Conservation (phyloP, 1,139 yeast genomes). For the Petasospora fabianii region DNA sequence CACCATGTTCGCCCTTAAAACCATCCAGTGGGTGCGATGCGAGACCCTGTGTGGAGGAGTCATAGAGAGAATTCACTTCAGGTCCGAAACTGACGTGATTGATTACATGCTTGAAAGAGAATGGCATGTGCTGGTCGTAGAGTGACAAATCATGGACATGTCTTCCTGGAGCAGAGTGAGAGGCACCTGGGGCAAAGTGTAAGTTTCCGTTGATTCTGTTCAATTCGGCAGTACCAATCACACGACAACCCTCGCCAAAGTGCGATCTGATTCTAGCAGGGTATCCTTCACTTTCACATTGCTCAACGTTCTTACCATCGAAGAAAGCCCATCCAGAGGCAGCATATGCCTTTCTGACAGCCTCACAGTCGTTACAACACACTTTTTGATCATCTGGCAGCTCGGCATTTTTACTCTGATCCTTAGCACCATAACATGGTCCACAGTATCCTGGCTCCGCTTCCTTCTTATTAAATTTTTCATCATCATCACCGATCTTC, state of each 20-base stretch:
- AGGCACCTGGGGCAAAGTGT: conserved; percentile 91
- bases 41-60: conserved; percentile 22
- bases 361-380: conserved; percentile 86
- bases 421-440: conserved; percentile 82
- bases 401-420: conserved; percentile 53
- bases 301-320: conserved; percentile 82
- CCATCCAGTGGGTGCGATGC: conserved; percentile 76
- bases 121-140: conserved; percentile 54
- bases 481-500: conserved; percentile 29
- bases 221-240: conserved; percentile 73
- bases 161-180: conserved; percentile 46
- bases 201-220: conserved; percentile 87
- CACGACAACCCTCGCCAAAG: conserved; percentile 81
- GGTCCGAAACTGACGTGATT: conserved; percentile 84
- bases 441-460: conserved; percentile 65
- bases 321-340: conserved; percentile 80
- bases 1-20: conserved; percentile 36
- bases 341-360: conserved; percentile 77
- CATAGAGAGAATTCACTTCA: conserved; percentile 35
- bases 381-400: conserved; percentile 35
- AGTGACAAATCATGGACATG: conserved; percentile 86
- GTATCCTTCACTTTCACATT: conserved; percentile 88
- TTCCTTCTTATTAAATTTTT: conserved; percentile 27
- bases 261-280: conserved; percentile 56
- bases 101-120: conserved; percentile 63